These are phyloP conservation scores for Cryptosporidium felis DNA, from an alignment of 169 alveolate species.

Conservation along the genomic window DNA sequence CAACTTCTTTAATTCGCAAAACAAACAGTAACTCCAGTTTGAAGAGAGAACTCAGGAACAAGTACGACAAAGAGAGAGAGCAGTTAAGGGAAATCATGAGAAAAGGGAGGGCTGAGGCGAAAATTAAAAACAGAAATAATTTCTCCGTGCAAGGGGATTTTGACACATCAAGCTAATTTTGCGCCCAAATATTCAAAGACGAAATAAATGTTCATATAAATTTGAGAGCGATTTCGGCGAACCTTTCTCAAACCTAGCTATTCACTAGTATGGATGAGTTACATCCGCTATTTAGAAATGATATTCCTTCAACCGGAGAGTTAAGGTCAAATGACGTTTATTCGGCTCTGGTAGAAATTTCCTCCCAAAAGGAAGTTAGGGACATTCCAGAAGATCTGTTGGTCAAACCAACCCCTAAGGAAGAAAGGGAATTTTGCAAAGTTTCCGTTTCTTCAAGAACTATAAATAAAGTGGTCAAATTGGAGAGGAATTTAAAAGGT, in stretches of 20 bases:
- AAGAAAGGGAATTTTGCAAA: background rate
- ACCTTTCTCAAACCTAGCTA: too few species aligned
- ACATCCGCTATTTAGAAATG: conserved; percentile 67
- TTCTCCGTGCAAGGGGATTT: background rate
- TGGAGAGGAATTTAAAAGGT: background rate
- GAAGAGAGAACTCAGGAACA: background rate
- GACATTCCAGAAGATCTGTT: background rate
- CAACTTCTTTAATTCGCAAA: background rate
- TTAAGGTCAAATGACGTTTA: conserved; percentile 31
- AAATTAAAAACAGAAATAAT: background rate
- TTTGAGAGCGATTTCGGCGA: too few species aligned
- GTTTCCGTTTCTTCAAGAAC: conserved; percentile 3
- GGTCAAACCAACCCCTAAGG: background rate
- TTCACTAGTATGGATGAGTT: conserved; percentile 59
- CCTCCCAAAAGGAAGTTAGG: background rate
- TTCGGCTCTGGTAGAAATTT: conserved; percentile 61
- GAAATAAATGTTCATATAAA: too few species aligned
- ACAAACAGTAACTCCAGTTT: background rate
- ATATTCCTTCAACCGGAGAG: conserved; percentile 43
- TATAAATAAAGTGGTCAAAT: background rate
- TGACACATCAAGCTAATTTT: background rate
- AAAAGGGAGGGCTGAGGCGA: conserved; percentile 43
- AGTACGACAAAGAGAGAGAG: conserved; percentile 50
- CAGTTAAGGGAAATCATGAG: conserved; percentile 37
- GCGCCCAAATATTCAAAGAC: conserved; percentile 34